Conservation (phyloP, 108 stramenopile species). For the Licmophora abbreviata region DNA sequence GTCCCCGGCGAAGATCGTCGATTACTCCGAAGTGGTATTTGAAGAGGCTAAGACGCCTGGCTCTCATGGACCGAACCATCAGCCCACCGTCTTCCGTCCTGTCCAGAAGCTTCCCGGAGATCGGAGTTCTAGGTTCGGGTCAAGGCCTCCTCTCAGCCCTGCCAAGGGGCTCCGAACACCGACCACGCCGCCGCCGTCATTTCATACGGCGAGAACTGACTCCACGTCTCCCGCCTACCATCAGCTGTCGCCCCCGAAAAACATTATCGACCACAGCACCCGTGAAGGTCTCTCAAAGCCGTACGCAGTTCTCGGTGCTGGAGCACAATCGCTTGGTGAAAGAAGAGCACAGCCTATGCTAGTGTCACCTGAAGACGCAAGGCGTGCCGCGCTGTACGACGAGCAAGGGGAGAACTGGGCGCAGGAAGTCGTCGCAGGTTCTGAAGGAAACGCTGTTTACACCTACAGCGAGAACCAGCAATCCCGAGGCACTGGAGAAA, state of each 20-base stretch:
- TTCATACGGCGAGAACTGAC: too few relatives aligned
- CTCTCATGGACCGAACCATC: too few relatives aligned
- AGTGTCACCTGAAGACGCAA: too few relatives aligned
- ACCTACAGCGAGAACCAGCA: too few relatives aligned
- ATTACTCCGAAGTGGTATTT: slow-evolving; percentile 18
- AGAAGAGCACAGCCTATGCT: too few relatives aligned
- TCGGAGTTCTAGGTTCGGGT: too few relatives aligned
- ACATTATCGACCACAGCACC: slow-evolving; percentile 18
- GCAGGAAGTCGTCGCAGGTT: too few relatives aligned
- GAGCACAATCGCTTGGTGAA: too few relatives aligned
- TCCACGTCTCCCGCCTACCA: slow-evolving; percentile 13
- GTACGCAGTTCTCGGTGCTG: slow-evolving; percentile 6
- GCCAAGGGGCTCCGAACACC: slow-evolving; percentile 12
- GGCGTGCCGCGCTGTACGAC: too few relatives aligned
- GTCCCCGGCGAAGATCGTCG: slow-evolving; percentile 14
- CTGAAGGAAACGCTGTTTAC: too few relatives aligned
- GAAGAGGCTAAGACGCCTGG: slow-evolving; percentile 26
- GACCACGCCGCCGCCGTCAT: slow-evolving; percentile 17
- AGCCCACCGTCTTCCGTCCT: slow-evolving; percentile 3
- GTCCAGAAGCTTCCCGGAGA: slow-evolving; percentile 6
- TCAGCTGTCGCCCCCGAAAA: slow-evolving; percentile 23
- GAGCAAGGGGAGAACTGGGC: too few relatives aligned
- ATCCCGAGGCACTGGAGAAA: too few relatives aligned
- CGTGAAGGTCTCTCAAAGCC: slow-evolving; percentile 15
- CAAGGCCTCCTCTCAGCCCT: slow-evolving; percentile 29